phyloP scores from a whole-genome alignment of 1,284 basidiomycete genomes.

The Malassezia sympodialis region DNA sequence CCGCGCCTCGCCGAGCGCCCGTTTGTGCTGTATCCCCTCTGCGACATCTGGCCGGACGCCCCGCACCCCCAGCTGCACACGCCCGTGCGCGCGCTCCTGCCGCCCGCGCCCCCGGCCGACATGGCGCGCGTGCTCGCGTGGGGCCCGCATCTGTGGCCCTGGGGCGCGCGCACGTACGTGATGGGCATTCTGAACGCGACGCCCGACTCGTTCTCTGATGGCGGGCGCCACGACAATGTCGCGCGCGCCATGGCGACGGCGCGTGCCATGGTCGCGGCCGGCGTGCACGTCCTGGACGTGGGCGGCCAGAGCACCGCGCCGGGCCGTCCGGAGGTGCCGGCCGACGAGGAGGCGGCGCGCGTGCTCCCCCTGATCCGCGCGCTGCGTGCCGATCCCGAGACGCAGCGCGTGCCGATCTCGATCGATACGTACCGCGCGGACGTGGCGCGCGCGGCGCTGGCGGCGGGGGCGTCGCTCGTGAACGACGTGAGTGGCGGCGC shows the following conservation, averaged over 20 bases:
- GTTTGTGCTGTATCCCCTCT: slow-evolving; percentile 78
- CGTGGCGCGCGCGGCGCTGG: slow-evolving; percentile 67
- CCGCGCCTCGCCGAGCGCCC: slow-evolving; percentile 69
- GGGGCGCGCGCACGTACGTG: slow-evolving; percentile 56
- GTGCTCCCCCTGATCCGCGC: slow-evolving; percentile 58
- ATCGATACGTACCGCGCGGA: slow-evolving; percentile 82
- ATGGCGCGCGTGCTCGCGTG: slow-evolving; percentile 9
- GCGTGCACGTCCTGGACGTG: slow-evolving; percentile 72
- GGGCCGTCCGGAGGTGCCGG: slow-evolving; percentile 26
- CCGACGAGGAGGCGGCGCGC: slow-evolving; percentile 57
- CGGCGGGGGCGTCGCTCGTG: slow-evolving; percentile 80
- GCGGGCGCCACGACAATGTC: slow-evolving; percentile 54
- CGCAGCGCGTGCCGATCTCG: slow-evolving; percentile 58
- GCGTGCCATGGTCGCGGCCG: slow-evolving; percentile 26
- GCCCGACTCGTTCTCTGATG: slow-evolving; percentile 95
- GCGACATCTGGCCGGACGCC: slow-evolving; percentile 54
- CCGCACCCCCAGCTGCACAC: slow-evolving; percentile 41
- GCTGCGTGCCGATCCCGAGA: slow-evolving; percentile 35
- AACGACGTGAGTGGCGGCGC: slow-evolving; percentile 83
- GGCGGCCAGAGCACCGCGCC: slow-evolving; percentile 69
- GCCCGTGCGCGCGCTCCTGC: slow-evolving; percentile 24
- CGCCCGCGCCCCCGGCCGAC: slow-evolving; percentile 4
- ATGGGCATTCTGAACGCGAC: slow-evolving; percentile 95
- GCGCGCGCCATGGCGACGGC: slow-evolving; percentile 32
- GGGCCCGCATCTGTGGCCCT: slow-evolving; percentile 19